A percentile compares a stretch with the other conserved stretches of the same genome.
phyloP scores from a whole-genome alignment of 1,139 yeast genomes.

The Saccharomyces hybrid region DNA sequence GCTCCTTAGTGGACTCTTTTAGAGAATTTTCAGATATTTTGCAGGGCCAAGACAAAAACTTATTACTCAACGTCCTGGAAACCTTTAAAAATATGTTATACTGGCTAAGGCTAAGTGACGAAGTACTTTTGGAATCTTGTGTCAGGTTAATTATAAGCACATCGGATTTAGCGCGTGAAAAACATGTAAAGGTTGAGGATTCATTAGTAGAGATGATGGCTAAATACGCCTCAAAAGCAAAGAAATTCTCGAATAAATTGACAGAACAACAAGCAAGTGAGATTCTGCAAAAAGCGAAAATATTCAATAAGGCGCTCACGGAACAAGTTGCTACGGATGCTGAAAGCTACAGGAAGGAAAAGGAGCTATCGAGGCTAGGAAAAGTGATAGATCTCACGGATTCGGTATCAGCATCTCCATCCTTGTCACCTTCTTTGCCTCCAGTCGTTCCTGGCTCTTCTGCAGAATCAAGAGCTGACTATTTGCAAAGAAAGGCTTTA shows the following conservation, averaged over 20 bases:
- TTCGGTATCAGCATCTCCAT: conserved; percentile 6
- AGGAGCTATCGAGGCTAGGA: conserved; percentile 13
- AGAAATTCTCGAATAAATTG: conserved; percentile 56
- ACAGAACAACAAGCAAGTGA: conserved; percentile 52
- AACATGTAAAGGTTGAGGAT: conserved; percentile 42
- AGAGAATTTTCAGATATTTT: conserved; percentile 43
- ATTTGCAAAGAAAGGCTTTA: conserved; percentile 26
- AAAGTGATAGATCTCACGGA: neutral
- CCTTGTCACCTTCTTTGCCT: conserved; percentile 6
- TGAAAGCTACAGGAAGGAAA: conserved; percentile 35
- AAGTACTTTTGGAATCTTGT: conserved; percentile 65
- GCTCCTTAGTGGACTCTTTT: conserved; percentile 56
- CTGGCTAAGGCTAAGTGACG: conserved; percentile 79
- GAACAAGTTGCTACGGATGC: conserved; percentile 44
- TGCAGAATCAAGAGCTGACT: conserved; percentile 26
- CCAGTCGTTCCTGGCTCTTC: neutral
- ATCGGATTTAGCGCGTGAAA: conserved; percentile 53
- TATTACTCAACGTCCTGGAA: conserved; percentile 32
- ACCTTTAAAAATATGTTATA: conserved; percentile 59
- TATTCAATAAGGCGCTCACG: conserved; percentile 46
- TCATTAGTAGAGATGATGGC: conserved; percentile 48
- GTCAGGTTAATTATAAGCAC: conserved; percentile 63
- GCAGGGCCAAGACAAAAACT: conserved; percentile 28
- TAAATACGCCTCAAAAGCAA: conserved; percentile 58
- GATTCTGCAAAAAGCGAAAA: conserved; percentile 50